phyloP scores from a whole-genome alignment of 129 eudicot genomes.

The sunflower (Helianthus annuus) region DNA sequence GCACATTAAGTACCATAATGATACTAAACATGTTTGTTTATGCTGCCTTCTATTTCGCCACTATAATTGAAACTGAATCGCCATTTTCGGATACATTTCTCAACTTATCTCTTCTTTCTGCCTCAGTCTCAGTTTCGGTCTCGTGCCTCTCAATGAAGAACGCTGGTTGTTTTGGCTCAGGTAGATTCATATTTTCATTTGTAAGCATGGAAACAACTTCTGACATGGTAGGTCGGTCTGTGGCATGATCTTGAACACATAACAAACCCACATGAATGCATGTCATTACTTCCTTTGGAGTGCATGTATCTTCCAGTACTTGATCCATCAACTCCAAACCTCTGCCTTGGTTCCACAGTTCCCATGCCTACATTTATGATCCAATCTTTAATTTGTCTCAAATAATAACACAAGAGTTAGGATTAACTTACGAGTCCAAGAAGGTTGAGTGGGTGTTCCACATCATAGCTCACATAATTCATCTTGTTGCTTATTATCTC shows the following conservation, averaged over 20 bases:
- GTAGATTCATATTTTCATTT: constrained; percentile 32
- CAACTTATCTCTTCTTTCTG: neutral
- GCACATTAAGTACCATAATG: neutral
- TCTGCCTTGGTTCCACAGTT: constrained; percentile 34
- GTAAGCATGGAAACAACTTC: constrained; percentile 38
- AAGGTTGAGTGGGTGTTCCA: constrained; percentile 35
- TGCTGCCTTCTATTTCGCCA: constrained; percentile 7
- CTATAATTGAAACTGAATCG: constrained; percentile 40
- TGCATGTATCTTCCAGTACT: constrained; percentile 24
- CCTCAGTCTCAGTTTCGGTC: neutral
- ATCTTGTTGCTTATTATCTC: constrained; percentile 33
- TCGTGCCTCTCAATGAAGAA: constrained; percentile 33
- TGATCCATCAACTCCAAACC: constrained; percentile 36
- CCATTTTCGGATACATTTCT: constrained; percentile 30
- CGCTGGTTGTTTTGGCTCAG: constrained; percentile 50
- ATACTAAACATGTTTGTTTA: neutral
- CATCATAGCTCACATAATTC: constrained; percentile 29
- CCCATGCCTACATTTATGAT: constrained; percentile 34
- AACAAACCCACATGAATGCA: constrained; percentile 40
- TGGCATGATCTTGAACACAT: constrained; percentile 36
- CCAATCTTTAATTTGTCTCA: neutral
- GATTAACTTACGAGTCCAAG: constrained; percentile 29
- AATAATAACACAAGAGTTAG: neutral
- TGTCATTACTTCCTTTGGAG: constrained; percentile 33
- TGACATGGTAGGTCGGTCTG: constrained; percentile 23